Percentiles rank a stretch among this genome's conserved stretches.
Conservation (phyloP, 192 early-diverging fungal species). For the Mortierella alpina region DNA sequence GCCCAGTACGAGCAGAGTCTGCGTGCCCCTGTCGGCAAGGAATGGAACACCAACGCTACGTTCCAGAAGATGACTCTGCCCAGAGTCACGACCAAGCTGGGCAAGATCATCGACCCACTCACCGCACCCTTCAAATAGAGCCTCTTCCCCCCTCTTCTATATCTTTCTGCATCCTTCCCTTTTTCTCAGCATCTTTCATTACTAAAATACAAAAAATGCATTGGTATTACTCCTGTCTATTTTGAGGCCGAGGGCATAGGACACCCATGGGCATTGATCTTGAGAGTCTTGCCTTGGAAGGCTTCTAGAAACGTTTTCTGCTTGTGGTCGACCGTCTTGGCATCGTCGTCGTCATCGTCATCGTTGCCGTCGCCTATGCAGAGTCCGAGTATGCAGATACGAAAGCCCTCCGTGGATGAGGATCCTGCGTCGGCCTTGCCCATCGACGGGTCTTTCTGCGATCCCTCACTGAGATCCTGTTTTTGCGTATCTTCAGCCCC, state of each 20-base stretch:
- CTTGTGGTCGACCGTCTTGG: slow-evolving; percentile 1
- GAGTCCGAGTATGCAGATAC: slow-evolving; percentile 9
- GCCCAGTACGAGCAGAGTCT: slow-evolving; percentile 93
- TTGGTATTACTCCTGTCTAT: background rate
- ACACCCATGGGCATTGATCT: slow-evolving; percentile 22
- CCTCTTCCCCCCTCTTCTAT: background rate
- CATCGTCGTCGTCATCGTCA: background rate
- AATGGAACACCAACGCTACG: slow-evolving; percentile 90
- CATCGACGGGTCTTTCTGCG: background rate
- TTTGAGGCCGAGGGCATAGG: slow-evolving; percentile 5
- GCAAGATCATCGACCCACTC: slow-evolving; percentile 89
- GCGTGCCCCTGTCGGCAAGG: slow-evolving; percentile 89
- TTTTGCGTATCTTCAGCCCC: background rate
- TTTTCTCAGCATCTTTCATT: background rate
- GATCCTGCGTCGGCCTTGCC: background rate
- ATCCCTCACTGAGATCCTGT: background rate
- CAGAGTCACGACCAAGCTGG: slow-evolving; percentile 83
- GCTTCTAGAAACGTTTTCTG: slow-evolving; percentile 19
- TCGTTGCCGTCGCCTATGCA: background rate
- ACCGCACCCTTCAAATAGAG: slow-evolving; percentile 68
- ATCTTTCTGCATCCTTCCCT: background rate
- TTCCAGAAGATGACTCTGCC: slow-evolving; percentile 84
- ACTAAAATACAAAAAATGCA: slow-evolving; percentile 5
- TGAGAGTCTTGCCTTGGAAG: slow-evolving; percentile 21
- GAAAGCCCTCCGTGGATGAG: background rate